These are phyloP conservation scores for Mrakia blollopis DNA, from an alignment of 768 basidiomycete species.

Conservation along the genomic window DNA sequence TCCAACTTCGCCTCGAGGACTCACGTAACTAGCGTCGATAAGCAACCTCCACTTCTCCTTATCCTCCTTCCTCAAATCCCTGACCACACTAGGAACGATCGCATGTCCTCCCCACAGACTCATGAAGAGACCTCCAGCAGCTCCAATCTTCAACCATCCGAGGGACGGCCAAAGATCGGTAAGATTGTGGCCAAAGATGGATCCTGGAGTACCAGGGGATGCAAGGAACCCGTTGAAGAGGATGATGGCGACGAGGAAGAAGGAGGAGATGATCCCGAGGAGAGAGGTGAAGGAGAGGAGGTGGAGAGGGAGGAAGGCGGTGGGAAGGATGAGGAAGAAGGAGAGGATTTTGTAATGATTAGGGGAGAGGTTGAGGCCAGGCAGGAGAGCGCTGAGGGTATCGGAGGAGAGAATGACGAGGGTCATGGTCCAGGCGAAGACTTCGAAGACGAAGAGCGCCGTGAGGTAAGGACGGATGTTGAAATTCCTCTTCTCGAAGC, in stretches of 20 bases:
- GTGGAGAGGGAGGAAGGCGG: conserved; percentile 76
- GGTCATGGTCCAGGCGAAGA: conserved; percentile 55
- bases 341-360: not conserved
- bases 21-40: conserved; percentile 53
- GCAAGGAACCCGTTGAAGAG: conserved; percentile 69
- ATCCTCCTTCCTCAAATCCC: conserved; percentile 68
- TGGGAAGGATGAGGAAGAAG: conserved; percentile 57
- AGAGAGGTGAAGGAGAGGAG: conserved; percentile 84
- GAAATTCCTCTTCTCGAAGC: conserved; percentile 60
- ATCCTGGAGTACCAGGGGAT: conserved; percentile 69
- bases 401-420: conserved; percentile 59
- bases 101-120: conserved; percentile 52
- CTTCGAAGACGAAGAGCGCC: conserved; percentile 72
- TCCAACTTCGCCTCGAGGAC: conserved; percentile 37
- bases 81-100: conserved; percentile 51
- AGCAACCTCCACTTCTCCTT: conserved; percentile 63
- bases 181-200: conserved; percentile 66
- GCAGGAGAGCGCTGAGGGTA: conserved; percentile 66
- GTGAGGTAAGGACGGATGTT: conserved; percentile 44
- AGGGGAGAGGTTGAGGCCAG: conserved; percentile 53
- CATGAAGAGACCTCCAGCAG: conserved; percentile 86
- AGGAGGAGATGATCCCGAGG: conserved; percentile 64
- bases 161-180: conserved; percentile 59
- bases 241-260: conserved; percentile 69
- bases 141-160: conserved; percentile 55